Evolutionary conservation across 495 filamentous ascomycete species (phyloP), one percentile per base, ranked within the genome.

Genomic region (Lophiotrema nucula): DNA sequence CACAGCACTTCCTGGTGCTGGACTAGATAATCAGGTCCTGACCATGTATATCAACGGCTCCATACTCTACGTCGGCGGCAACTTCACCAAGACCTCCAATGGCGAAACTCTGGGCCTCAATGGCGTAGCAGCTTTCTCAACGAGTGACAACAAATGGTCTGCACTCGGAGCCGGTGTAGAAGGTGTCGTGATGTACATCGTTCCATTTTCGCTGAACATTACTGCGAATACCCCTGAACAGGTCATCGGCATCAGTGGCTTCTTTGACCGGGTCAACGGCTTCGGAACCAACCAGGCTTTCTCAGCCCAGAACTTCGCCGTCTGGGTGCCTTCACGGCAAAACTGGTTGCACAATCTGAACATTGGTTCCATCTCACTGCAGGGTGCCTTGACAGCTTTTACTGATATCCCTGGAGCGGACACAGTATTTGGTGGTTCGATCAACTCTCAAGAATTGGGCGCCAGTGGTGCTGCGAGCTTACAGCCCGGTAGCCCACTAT

Each of bases 321-420:
- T 97, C 22, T 99, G 93, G 93, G 87, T 97, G n/a, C 90, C 90
- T 19, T 93, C 91, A 4, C 80, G 78, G 45, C 81, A 83, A 37
- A 90, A 95, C 67, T 99, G 93, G 93, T 74, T 97, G 21, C 83
- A 89, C 70, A 92, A 90, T 61, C 74, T 97, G 37, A 74, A 89
- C 42, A 69, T 83, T 37, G 72, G 79, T n/a, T 77, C 82, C 44
- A 81, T 87, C 54, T 73, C 80, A 15, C 81, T 93, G 59, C 72
- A 76, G 51, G 93, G 93, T 16, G 68, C 85, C 37, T 76, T 99
- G 31, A 86, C 84, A 2, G 79, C 89, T 11, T 79, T 81, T 24
- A 77, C 86, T 27, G 74, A 83, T 35, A 71, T 86, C 11, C 81
- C 89, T 21, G 78, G 74, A 22, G 78, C 79, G 21, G 75, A 78